Evolutionary conservation across 73 alveolate genomes (phyloP).

Genomic region (Paramecium octaurelia): DNA sequence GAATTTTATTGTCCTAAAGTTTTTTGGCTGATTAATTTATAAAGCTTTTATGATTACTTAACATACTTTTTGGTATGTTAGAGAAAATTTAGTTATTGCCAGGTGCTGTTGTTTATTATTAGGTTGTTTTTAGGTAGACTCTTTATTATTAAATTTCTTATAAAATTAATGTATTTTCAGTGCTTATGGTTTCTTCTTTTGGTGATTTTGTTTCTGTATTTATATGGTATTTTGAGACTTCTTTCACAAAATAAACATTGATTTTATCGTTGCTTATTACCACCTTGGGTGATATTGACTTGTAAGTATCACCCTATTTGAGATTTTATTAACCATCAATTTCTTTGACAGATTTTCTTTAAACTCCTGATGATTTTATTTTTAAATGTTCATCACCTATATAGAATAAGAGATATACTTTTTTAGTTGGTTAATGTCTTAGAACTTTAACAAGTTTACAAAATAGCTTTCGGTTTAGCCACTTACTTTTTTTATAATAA

Average conservation of each 20-base stretch:
- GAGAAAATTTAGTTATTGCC: neutral
- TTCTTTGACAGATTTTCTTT: neutral
- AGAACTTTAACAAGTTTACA: neutral
- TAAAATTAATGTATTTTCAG: neutral
- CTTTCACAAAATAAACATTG: conserved; percentile 7
- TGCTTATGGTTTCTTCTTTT: neutral
- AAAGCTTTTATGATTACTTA: neutral
- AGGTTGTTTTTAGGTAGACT: neutral
- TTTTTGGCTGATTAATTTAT: neutral
- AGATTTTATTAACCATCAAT: neutral
- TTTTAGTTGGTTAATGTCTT: neutral
- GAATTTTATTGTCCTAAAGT: neutral
- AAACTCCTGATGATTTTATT: neutral
- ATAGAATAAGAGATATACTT: neutral
- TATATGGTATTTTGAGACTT: neutral
- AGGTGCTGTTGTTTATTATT: neutral
- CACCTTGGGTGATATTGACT: neutral
- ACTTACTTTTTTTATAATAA: neutral
- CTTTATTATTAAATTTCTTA: neutral
- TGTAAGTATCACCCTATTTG: neutral
- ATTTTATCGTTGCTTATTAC: neutral
- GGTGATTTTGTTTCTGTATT: neutral
- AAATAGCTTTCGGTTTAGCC: neutral
- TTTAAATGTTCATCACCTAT: neutral
- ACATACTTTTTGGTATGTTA: neutral